These are phyloP conservation scores for Moesziomyces antarcticus DNA, from an alignment of 1,284 basidiomycete genomes.

Conservation along the genomic window DNA sequence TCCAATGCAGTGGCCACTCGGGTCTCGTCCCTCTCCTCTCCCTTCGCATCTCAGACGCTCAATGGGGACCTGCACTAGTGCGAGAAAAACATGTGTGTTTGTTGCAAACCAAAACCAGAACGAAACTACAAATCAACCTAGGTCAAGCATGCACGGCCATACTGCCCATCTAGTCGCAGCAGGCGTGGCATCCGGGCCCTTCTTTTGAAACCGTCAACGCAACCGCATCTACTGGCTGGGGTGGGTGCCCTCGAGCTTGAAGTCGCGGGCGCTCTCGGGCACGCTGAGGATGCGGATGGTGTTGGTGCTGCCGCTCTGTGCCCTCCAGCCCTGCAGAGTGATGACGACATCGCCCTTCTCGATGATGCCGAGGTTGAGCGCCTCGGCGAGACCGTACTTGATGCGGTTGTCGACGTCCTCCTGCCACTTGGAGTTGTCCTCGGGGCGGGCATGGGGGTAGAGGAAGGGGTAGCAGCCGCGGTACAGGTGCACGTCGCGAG, in stretches of 20 bases:
- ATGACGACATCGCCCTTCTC: constrained; percentile 89
- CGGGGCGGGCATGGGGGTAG: constrained; percentile 91
- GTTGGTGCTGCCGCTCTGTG: constrained; percentile 87
- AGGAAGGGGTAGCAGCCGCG: constrained; percentile 97
- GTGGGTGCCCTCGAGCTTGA: constrained; percentile 63
- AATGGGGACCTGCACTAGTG: background rate
- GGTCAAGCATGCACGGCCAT: background rate
- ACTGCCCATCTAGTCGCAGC: background rate
- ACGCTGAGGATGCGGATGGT: constrained; percentile 64
- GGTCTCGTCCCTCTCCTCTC: too few relatives aligned
- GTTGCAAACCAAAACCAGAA: background rate
- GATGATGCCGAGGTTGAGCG: constrained; percentile 88
- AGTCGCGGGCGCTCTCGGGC: constrained; percentile 60
- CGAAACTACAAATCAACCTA: background rate
- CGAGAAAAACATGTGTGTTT: background rate
- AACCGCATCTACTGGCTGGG: background rate
- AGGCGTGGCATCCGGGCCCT: background rate
- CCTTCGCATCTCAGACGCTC: background rate
- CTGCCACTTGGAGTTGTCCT: constrained; percentile 90
- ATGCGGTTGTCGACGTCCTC: constrained; percentile 79
- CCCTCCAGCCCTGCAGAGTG: constrained; percentile 98
- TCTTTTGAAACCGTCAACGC: background rate
- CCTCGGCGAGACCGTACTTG: constrained; percentile 84
- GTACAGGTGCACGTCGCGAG: constrained; percentile 95
- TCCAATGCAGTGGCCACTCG: background rate